Evolutionary conservation across 306 rosid genomes (phyloP).

Genomic region (Vachellia collinsii): DNA sequence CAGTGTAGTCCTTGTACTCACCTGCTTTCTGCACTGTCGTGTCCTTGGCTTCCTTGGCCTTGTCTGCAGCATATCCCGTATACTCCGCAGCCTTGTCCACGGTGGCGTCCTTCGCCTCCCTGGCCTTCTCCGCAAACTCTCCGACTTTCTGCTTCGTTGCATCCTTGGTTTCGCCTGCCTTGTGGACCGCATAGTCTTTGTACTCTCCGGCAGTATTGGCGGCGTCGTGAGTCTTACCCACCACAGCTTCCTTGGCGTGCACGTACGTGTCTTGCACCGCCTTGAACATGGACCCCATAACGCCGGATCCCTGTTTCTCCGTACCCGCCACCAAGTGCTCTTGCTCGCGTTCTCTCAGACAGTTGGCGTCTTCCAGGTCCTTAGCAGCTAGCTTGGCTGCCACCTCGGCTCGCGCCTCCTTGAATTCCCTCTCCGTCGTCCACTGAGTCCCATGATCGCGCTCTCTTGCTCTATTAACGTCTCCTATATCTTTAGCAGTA

Average conservation of each 20-base stretch:
- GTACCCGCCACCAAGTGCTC: neutral
- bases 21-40: slow-evolving; percentile 27
- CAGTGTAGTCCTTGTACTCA: slow-evolving; percentile 40
- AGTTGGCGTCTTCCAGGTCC: slow-evolving; percentile 52
- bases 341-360: slow-evolving; percentile 28
- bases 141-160: slow-evolving; percentile 20
- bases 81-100: slow-evolving; percentile 35
- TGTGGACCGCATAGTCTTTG: slow-evolving; percentile 21
- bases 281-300: slow-evolving; percentile 60
- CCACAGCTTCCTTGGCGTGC: slow-evolving; percentile 71
- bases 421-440: slow-evolving; percentile 34
- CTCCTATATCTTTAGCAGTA: slow-evolving; percentile 49
- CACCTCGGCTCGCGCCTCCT: slow-evolving; percentile 57
- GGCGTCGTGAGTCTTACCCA: slow-evolving; percentile 52
- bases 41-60: slow-evolving; percentile 47
- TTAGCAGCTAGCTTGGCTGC: slow-evolving; percentile 54
- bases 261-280: slow-evolving; percentile 59
- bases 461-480: slow-evolving; percentile 35
- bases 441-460: neutral
- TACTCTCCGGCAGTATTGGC: slow-evolving; percentile 20
- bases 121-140: slow-evolving; percentile 36
- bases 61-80: slow-evolving; percentile 33
- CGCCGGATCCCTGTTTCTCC: slow-evolving; percentile 48
- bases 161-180: slow-evolving; percentile 34
- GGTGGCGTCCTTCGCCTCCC: slow-evolving; percentile 37